Percentiles rank a stretch among this genome's conserved stretches.
These are phyloP conservation scores for Pythium dissimile DNA, from an alignment of 352 stramenopile species.

Conservation along the genomic window DNA sequence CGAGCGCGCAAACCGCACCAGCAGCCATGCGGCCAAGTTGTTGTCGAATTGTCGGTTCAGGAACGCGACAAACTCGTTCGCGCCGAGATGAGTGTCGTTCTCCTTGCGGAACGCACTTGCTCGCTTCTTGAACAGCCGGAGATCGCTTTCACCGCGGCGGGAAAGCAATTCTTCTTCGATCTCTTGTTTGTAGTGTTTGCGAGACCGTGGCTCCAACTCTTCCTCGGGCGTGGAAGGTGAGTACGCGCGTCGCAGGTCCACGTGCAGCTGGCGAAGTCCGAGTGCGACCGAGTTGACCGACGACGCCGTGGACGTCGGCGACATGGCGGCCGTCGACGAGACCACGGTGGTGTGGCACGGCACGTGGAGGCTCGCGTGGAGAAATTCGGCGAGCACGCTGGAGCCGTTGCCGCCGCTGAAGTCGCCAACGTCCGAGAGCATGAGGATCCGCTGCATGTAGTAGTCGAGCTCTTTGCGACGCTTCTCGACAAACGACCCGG, in stretches of 20 bases:
- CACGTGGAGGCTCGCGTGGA: conserved; percentile 40
- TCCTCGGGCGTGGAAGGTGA: conserved; percentile 19
- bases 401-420: conserved; percentile 49
- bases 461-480: conserved; percentile 77
- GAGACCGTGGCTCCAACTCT: conserved; percentile 20
- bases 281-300: conserved; percentile 12
- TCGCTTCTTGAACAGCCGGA: conserved; percentile 74
- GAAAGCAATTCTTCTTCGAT: conserved; percentile 63
- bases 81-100: conserved; percentile 51
- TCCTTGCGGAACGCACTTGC: conserved; percentile 63
- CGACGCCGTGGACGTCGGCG: conserved; percentile 16
- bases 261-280: conserved; percentile 33
- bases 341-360: conserved; percentile 11
- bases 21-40: conserved; percentile 55
- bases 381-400: conserved; percentile 61
- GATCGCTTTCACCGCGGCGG: conserved; percentile 39
- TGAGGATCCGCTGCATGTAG: conserved; percentile 79
- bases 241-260: conserved; percentile 35
- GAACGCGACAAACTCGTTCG: conserved; percentile 47
- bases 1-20: conserved; percentile 44
- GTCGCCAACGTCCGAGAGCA: conserved; percentile 66
- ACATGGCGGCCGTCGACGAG: conserved; percentile 22
- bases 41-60: conserved; percentile 48
- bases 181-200: conserved; percentile 53
- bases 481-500: conserved; percentile 67